These are phyloP conservation scores for Penicillium steckii DNA, from an alignment of 495 filamentous ascomycete genomes.

Conservation along the genomic window DNA sequence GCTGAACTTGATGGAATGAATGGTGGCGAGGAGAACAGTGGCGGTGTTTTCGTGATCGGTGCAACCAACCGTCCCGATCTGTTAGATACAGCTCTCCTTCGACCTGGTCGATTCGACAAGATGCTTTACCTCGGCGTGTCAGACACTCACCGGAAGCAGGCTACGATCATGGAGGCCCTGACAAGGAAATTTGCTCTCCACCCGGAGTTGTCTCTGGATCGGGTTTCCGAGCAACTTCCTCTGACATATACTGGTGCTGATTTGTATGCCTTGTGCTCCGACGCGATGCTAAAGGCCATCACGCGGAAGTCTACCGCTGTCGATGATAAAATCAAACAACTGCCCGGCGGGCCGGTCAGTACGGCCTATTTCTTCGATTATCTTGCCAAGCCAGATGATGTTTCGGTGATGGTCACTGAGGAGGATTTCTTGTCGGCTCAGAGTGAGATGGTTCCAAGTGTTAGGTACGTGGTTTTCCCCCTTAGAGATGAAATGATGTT, in stretches of 20 bases:
- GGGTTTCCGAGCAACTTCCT: conserved; percentile 75
- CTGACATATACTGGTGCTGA: conserved; percentile 98
- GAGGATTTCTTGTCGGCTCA: conserved; percentile 81
- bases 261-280: conserved; percentile 93
- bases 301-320: conserved; percentile 84
- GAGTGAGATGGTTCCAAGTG: conserved; percentile 83
- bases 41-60: conserved; percentile 96
- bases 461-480: conserved; percentile 57
- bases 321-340: conserved; percentile 73
- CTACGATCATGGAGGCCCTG: conserved; percentile 89
- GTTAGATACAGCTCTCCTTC: conserved; percentile 84
- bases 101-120: conserved; percentile 95
- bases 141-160: conserved; percentile 95
- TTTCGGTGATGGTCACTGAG: conserved; percentile 81
- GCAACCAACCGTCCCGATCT: conserved; percentile 95
- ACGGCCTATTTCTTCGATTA: conserved; percentile 97
- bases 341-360: conserved; percentile 59
- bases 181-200: conserved; percentile 90
- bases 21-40: conserved; percentile 77
- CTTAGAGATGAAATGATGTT: too few species aligned
- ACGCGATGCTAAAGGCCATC: conserved; percentile 98
- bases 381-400: conserved; percentile 76
- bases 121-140: conserved; percentile 97
- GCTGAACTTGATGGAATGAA: conserved; percentile 98
- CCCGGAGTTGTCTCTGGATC: conserved; percentile 68